Percentiles rank a stretch among this genome's conserved stretches.
Evolutionary conservation across 2,329 filamentous ascomycete genomes (phyloP).

Genomic region (Alternaria consortialis): DNA sequence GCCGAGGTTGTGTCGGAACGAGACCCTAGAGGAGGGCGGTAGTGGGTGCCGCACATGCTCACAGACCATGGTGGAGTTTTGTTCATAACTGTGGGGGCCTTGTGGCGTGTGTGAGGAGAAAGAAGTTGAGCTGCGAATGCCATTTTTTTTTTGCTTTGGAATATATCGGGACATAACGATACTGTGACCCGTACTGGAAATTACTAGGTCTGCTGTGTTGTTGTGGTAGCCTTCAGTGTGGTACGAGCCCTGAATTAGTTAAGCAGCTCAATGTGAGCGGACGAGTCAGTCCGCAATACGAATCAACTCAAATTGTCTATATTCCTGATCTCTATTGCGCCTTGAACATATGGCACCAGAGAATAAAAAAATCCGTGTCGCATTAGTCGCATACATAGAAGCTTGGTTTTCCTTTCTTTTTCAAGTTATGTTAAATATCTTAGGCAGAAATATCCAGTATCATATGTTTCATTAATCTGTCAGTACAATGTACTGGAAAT

Average conservation of each 20-base stretch:
- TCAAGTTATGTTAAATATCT: neutral
- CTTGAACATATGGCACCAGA: neutral
- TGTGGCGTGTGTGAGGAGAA: slow-evolving; percentile 1
- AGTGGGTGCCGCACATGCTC: neutral
- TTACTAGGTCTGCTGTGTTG: neutral
- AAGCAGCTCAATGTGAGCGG: neutral
- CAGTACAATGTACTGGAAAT: neutral
- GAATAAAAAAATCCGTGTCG: neutral
- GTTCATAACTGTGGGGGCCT: neutral
- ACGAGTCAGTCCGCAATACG: neutral
- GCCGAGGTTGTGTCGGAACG: neutral
- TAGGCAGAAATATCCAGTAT: neutral
- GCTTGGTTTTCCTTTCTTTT: too few species aligned
- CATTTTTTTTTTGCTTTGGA: neutral
- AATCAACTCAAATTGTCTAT: neutral
- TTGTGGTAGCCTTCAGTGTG: neutral
- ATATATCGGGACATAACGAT: neutral
- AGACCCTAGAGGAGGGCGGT: neutral
- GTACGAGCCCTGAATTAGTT: neutral
- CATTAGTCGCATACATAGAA: neutral
- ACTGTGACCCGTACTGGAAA: neutral
- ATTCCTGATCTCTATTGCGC: neutral
- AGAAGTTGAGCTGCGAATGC: neutral
- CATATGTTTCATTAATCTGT: neutral
- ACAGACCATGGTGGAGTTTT: neutral